Evolutionary conservation across 2,329 filamentous ascomycete genomes (phyloP), one percentile per base, ranked within the genome.

Genomic region (Ophiocordyceps camponoti-leonardi): DNA sequence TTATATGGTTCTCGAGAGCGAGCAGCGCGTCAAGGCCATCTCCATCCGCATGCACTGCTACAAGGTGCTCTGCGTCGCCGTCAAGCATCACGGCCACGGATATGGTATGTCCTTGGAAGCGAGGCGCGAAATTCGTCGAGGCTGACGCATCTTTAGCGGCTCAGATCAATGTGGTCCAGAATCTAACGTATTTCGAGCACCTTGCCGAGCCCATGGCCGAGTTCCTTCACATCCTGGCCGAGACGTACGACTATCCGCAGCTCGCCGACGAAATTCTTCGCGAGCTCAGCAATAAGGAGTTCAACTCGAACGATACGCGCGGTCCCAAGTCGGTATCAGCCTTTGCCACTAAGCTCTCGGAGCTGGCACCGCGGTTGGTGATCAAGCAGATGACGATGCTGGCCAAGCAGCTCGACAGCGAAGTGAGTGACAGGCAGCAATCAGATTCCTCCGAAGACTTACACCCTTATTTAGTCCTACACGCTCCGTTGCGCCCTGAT

Each of bases 141-240:
- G 41, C 59, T 65, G 46, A 68, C 50, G 49, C 42, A 22, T 6
- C 4, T 22, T 39, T 55, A 93, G 86, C 85, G 44, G 92, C 92
- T 2, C 92, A 98, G 71, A 96, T 94, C 43, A 94, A 88, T 42
- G 94, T 98, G 56, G 88, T 96, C 46, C 92, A 98, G 62, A 96
- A 92, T 58, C 67, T 98, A 52, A 94, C 92, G 6, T 98, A 98
- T 61, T 98, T 96, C 56, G 92, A 98, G 64, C 92, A 98, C 62
- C 68, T 98, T n/a, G 90, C 92, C 0, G 92, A 98, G 58, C 92
- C 92, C 1, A 98, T 98, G 92, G 92, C 92, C 30, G 93, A 98
- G 61, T 94, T 98, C 55, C 68, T 98, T 5, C 86, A 96, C 55
- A 98, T 96, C 56, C 71, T 98, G 23, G 82, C 88, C 1, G 88